These are phyloP conservation scores for Mycocentrospora acerina DNA, from an alignment of 2,329 filamentous ascomycete genomes.

Conservation along the genomic window DNA sequence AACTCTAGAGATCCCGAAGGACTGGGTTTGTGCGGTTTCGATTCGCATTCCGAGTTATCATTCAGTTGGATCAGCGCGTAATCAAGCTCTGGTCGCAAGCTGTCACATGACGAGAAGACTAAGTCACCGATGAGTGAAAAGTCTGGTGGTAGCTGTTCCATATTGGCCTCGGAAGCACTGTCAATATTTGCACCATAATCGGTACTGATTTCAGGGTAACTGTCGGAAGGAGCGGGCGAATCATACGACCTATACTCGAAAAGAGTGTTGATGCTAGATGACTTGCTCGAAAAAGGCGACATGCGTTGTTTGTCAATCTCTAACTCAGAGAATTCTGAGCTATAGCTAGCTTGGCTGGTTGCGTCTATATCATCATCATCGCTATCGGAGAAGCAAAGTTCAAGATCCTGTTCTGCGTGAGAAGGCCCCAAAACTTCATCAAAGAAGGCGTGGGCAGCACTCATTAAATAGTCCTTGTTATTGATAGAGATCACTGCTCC, in stretches of 20 bases:
- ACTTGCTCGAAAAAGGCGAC: not conserved
- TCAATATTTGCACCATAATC: too few relatives aligned
- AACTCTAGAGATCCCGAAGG: not conserved
- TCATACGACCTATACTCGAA: too few relatives aligned
- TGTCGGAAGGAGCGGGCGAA: too few relatives aligned
- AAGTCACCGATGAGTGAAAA: too few relatives aligned
- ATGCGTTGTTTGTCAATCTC: not conserved
- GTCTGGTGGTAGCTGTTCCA: too few relatives aligned
- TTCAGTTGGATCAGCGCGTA: constrained; percentile 6
- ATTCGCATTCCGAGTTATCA: not conserved
- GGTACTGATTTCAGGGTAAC: too few relatives aligned
- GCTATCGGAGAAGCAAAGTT: constrained; percentile 12
- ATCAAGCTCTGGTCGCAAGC: constrained; percentile 5
- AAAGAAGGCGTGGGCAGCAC: constrained; percentile 11
- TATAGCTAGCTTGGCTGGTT: constrained; percentile 6
- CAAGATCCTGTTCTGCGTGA: not conserved
- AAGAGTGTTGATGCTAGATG: not conserved
- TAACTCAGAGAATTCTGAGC: not conserved
- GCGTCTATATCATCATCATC: constrained; percentile 4
- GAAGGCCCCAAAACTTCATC: not conserved
- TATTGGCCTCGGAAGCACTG: too few relatives aligned
- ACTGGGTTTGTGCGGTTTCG: not conserved
- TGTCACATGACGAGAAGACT: too few relatives aligned
- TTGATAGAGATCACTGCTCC: constrained; percentile 6
- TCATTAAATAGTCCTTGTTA: constrained; percentile 1